Evolutionary conservation across 306 rosid genomes (phyloP).

Genomic region (Mucuna pruriens): DNA sequence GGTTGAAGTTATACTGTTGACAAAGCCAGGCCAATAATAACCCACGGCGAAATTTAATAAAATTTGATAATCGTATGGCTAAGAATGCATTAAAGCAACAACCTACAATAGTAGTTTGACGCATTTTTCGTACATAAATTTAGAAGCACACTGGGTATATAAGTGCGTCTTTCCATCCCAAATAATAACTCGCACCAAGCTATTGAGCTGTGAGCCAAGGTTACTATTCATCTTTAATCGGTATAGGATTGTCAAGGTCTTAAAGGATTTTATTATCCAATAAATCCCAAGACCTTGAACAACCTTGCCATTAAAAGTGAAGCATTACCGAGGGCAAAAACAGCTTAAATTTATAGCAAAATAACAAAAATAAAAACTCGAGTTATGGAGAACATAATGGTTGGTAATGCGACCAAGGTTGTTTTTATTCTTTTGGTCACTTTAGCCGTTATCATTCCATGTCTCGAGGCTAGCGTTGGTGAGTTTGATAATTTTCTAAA

Average conservation of each 20-base stretch:
- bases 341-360: too few relatives aligned
- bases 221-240: neutral
- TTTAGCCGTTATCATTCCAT: slow-evolving; percentile 37
- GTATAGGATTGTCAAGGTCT: slow-evolving; percentile 21
- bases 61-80: neutral
- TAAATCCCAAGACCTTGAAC: slow-evolving; percentile 15
- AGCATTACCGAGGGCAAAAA: too few relatives aligned
- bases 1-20: neutral
- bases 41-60: neutral
- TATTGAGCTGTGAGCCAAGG: neutral
- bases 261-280: too few relatives aligned
- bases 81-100: neutral
- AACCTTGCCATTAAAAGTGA: neutral
- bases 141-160: slow-evolving; percentile 3
- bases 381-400: too few relatives aligned
- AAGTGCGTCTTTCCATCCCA: too few relatives aligned
- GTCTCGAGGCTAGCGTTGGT: slow-evolving; percentile 37
- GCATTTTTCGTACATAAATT: slow-evolving; percentile 36
- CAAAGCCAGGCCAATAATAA: neutral
- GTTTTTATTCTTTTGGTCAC: neutral
- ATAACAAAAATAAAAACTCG: too few relatives aligned
- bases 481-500: slow-evolving; percentile 23
- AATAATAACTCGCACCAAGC: neutral
- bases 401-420: slow-evolving; percentile 18
- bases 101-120: too few relatives aligned